Conservation (phyloP, 305 asterid genomes). For the Ilex paraguariensis region DNA sequence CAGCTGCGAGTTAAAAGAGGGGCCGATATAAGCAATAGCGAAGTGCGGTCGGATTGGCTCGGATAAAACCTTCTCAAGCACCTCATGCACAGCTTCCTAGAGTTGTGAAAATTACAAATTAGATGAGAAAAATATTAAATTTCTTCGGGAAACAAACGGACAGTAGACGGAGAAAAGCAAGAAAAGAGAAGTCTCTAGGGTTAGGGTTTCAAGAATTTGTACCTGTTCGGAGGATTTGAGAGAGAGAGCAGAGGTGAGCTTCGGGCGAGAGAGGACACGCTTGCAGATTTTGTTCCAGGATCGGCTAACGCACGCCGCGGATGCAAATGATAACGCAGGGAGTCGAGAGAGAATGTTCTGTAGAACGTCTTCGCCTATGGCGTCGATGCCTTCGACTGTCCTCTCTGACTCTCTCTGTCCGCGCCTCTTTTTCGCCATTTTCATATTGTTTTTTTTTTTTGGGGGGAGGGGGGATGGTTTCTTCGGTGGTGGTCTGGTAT, state of each 20-base stretch:
- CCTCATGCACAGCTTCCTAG: constrained; percentile 78
- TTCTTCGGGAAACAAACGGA: not conserved
- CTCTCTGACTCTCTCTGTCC: not conserved
- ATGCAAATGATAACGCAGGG: constrained; percentile 62
- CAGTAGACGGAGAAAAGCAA: not conserved
- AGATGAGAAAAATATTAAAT: no score
- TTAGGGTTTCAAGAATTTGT: not conserved
- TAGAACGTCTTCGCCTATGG: constrained; percentile 57
- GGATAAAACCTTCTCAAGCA: constrained; percentile 57
- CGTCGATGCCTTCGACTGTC: constrained; percentile 26
- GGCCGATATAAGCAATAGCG: constrained; percentile 60
- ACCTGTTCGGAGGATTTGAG: constrained; percentile 51
- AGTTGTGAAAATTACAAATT: not conserved
- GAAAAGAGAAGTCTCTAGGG: not conserved
- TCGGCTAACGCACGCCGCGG: constrained; percentile 80
- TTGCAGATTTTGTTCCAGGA: constrained; percentile 62
- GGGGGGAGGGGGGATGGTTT: no score
- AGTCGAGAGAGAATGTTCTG: constrained; percentile 53
- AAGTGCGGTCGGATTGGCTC: constrained; percentile 82
- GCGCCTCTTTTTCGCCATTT: not conserved
- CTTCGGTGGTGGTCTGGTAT: no score
- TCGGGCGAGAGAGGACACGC: constrained; percentile 54
- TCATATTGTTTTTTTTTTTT: no score
- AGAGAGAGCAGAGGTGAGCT: constrained; percentile 65
- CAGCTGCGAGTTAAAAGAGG: constrained; percentile 31